Base-by-base conservation (phyloP, 331 rosid genomes). In the Cydonia oblonga region DNA sequence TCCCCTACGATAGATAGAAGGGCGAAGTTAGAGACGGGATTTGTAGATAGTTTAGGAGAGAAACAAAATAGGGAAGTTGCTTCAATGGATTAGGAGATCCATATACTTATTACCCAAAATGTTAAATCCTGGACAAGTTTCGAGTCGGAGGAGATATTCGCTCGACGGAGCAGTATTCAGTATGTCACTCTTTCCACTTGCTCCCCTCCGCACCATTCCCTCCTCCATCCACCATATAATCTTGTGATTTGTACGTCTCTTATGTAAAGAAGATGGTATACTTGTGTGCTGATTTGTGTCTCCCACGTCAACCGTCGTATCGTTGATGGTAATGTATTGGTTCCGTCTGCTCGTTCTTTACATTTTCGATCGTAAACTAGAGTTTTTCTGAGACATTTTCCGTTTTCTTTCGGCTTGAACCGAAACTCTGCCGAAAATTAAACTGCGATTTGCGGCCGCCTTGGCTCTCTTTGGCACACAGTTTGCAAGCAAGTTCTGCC, bases 1-100 rank as follows among this genome's bases (percentile, higher is more conserved):
- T 81, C 53, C 99, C 96, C 23, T 88, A 58, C 64, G 96, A 91
- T 77, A 83, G 92, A 79, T 95, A 87, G 88, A 61, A 51, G 59
- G 38, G 71, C 76, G 68, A 75, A 33, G 70, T 44, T 86, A 2
- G 61, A 76, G 84, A 81, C 90, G 89, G 86, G 81, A 87, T 69
- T 51, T 89, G 93, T 92, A 87, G 85, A 40, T 40, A 40, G 46
- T 3, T 40, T 40, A 40, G 46, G 46, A 40, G 44, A 38, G 46
- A 40, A 11, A 40, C 46, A 40, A 40, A 40, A 40, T 40, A 40
- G 46, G 46, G 46, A 40, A 40, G 46, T 11, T 40, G 46, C 46
- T 40, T 40, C 46, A 40, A 40, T 40, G 46, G 15, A 40, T 40
- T 3, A 11, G 46, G 46, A 40, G 46, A 92, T 89, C 83, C 68